Conservation (phyloP, 169 alveolate species). For the Plasmodium knowlesi region DNA sequence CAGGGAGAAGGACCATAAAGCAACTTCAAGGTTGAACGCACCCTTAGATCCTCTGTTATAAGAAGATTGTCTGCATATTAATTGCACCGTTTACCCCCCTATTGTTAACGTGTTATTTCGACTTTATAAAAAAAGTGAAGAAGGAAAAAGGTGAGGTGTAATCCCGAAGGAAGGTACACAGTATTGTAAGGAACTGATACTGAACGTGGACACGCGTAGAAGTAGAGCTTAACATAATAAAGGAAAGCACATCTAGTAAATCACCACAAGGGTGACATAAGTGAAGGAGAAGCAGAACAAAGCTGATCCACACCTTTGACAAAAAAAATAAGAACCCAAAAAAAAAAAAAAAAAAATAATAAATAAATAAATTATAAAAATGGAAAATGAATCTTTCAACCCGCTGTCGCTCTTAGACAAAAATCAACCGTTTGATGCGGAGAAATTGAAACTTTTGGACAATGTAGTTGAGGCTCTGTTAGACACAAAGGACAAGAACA, state of each 20-base stretch:
- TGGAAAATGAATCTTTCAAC: constrained; percentile 77
- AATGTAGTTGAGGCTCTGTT: constrained; percentile 91
- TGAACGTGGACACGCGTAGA: background rate
- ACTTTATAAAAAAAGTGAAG: background rate
- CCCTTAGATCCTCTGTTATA: background rate
- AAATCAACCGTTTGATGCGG: constrained; percentile 88
- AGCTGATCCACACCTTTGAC: background rate
- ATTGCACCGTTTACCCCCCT: background rate
- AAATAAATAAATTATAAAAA: constrained; percentile 6
- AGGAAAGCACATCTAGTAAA: background rate
- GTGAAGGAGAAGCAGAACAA: background rate
- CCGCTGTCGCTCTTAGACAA: constrained; percentile 88
- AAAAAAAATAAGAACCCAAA: too few relatives aligned
- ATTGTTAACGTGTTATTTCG: background rate
- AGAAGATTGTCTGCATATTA: background rate
- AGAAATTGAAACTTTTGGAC: constrained; percentile 88
- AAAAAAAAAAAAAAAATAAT: too few relatives aligned
- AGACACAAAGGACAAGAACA: constrained; percentile 82
- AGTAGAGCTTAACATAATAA: background rate
- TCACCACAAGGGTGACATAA: background rate
- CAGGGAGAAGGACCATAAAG: background rate
- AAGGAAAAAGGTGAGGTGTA: background rate
- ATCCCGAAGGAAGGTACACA: background rate
- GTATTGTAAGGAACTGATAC: background rate
- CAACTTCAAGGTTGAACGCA: background rate